Evolutionary conservation across 257 asterid species (phyloP).

Genomic region (Nicotiana undulata): DNA sequence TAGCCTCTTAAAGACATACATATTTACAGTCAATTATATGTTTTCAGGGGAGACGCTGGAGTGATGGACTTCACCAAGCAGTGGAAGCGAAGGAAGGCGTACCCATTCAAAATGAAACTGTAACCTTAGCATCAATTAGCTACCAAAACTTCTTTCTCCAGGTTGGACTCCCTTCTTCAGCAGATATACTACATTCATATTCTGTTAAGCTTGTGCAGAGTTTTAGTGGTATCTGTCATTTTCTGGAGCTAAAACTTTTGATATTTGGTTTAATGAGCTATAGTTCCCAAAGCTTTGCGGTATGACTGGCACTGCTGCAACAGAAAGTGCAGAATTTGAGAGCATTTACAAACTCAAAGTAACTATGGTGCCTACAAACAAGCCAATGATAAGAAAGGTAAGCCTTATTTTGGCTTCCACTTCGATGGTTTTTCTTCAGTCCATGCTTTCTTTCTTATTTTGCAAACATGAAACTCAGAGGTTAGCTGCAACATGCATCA

Average conservation of each 20-base stretch:
- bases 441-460: background rate
- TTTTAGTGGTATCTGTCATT: slow-evolving; percentile 10
- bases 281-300: slow-evolving; percentile 99
- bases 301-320: slow-evolving; percentile 99
- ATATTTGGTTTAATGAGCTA: slow-evolving; percentile 27
- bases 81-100: slow-evolving; percentile 98
- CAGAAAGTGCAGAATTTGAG: slow-evolving; percentile 95
- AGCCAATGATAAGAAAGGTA: slow-evolving; percentile 97
- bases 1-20: background rate
- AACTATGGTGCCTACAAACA: slow-evolving; percentile 95
- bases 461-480: background rate
- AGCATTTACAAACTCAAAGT: slow-evolving; percentile 99
- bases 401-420: slow-evolving; percentile 15
- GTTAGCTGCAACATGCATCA: slow-evolving; percentile 4
- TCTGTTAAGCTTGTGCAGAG: background rate
- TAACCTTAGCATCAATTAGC: slow-evolving; percentile 96
- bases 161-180: slow-evolving; percentile 40
- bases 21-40: background rate
- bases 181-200: slow-evolving; percentile 4
- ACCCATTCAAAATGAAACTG: slow-evolving; percentile 94
- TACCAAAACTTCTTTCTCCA: slow-evolving; percentile 99
- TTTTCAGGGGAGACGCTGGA: slow-evolving; percentile 95
- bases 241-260: slow-evolving; percentile 9
- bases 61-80: slow-evolving; percentile 99
- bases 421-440: background rate